These are phyloP conservation scores for Eucalyptus albens DNA, from an alignment of 345 rosid species.

Conservation along the genomic window DNA sequence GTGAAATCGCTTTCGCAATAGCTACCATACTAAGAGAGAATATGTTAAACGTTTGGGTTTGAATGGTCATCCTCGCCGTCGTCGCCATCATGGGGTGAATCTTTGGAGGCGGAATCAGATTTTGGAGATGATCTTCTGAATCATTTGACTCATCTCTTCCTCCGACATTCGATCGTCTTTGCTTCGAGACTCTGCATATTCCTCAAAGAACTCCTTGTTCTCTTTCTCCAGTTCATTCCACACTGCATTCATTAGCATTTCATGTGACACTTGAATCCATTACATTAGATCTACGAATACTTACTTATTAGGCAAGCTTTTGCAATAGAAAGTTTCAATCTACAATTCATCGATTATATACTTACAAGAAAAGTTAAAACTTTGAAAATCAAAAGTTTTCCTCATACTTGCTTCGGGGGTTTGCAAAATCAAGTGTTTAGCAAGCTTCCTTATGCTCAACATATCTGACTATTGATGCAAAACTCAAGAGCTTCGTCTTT, in stretches of 20 bases:
- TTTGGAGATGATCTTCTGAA: slow-evolving; percentile 59
- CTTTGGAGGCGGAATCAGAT: not conserved
- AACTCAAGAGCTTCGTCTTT: not conserved
- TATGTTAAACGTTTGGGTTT: not conserved
- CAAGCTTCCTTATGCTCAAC: not conserved
- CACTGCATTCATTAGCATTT: slow-evolving; percentile 19
- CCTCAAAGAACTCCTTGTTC: slow-evolving; percentile 84
- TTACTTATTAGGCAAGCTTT: not conserved
- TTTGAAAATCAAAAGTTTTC: not conserved
- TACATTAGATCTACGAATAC: not conserved
- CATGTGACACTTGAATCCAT: not conserved
- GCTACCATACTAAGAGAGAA: not conserved
- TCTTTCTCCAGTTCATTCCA: slow-evolving; percentile 93
- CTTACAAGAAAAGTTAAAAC: not conserved
- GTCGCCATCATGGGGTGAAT: slow-evolving; percentile 12
- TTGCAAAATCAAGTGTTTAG: not conserved
- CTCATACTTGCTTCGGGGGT: not conserved
- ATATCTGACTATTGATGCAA: not conserved
- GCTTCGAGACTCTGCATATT: slow-evolving; percentile 44
- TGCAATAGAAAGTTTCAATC: not conserved
- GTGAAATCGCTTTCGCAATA: not conserved
- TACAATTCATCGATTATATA: not conserved
- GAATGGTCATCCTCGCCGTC: not conserved
- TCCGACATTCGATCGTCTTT: slow-evolving; percentile 66
- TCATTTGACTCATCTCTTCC: slow-evolving; percentile 76